These are phyloP conservation scores for Knufia fluminis DNA, from an alignment of 2,329 filamentous ascomycete genomes.

Conservation along the genomic window DNA sequence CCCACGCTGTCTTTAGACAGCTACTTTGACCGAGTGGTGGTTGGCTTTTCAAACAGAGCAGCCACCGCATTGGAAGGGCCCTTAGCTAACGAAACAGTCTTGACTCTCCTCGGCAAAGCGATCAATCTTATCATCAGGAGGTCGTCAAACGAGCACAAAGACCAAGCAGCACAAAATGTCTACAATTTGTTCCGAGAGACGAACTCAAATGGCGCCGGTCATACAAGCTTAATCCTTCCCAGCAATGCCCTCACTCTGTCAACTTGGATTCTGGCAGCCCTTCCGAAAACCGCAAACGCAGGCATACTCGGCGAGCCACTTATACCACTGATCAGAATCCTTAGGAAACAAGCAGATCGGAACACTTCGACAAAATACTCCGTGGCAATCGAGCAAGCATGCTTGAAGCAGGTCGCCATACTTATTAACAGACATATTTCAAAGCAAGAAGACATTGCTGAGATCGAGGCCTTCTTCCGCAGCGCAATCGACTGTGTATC, in stretches of 20 bases:
- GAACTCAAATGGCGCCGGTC: not conserved
- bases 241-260: slow-evolving; percentile 39
- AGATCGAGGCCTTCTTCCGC: slow-evolving; percentile 26
- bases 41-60: slow-evolving; percentile 34
- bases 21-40: slow-evolving; percentile 45
- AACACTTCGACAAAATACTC: slow-evolving; percentile 11
- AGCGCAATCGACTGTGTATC: slow-evolving; percentile 20
- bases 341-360: slow-evolving; percentile 21
- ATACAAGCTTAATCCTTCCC: slow-evolving; percentile 21
- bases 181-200: slow-evolving; percentile 43
- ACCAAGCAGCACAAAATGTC: slow-evolving; percentile 43
- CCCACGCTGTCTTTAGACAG: slow-evolving; percentile 25
- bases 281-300: slow-evolving; percentile 18
- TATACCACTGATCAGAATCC: slow-evolving; percentile 19
- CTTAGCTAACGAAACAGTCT: slow-evolving; percentile 42
- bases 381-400: slow-evolving; percentile 10
- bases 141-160: slow-evolving; percentile 44
- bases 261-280: slow-evolving; percentile 22
- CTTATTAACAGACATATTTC: slow-evolving; percentile 32
- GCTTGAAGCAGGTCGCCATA: slow-evolving; percentile 26
- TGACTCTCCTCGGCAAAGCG: slow-evolving; percentile 53
- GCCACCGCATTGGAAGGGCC: slow-evolving; percentile 28
- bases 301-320: slow-evolving; percentile 12
- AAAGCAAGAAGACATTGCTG: slow-evolving; percentile 24
- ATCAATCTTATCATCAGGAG: slow-evolving; percentile 50